Percentiles rank a stretch among this genome's conserved stretches.
Evolutionary conservation across 139 green algal genomes (phyloP).

Genomic region (Volvox africanus): DNA sequence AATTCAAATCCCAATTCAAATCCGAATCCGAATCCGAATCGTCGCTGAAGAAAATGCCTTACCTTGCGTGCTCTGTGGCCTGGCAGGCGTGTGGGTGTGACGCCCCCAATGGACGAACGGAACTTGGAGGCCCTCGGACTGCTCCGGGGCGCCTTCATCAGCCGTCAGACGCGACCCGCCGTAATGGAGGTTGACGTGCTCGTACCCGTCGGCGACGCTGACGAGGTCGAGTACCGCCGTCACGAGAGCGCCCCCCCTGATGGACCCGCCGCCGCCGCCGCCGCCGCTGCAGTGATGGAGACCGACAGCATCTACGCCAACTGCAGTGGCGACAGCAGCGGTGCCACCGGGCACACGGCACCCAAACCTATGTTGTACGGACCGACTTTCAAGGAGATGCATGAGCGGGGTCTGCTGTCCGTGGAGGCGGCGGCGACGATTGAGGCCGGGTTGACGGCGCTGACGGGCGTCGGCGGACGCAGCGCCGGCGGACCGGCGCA

Average conservation of each 20-base stretch:
- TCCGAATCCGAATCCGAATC: no score
- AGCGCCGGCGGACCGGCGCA: no score
- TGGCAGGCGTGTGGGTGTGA: slow-evolving; percentile 35
- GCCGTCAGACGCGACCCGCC: slow-evolving; percentile 3
- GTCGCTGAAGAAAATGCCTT: no score
- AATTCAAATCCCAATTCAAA: no score
- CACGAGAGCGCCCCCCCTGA: background rate
- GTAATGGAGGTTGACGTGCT: slow-evolving; percentile 45
- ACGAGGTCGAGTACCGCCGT: background rate
- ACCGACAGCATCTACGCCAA: background rate
- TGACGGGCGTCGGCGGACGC: background rate
- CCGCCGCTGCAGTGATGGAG: background rate
- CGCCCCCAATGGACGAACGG: slow-evolving; percentile 24
- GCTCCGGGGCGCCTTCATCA: slow-evolving; percentile 19
- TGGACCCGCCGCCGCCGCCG: background rate
- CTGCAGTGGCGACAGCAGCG: background rate
- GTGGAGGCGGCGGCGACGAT: slow-evolving; percentile 22
- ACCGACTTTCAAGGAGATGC: slow-evolving; percentile 35
- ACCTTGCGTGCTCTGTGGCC: no score
- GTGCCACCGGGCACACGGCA: background rate
- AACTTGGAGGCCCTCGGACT: background rate
- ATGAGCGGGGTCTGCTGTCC: slow-evolving; percentile 1
- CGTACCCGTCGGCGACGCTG: background rate
- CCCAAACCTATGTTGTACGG: background rate
- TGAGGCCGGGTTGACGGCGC: slow-evolving; percentile 19